Conservation (phyloP, 1,284 basidiomycete species). For the Anthracocystis walkeri region DNA sequence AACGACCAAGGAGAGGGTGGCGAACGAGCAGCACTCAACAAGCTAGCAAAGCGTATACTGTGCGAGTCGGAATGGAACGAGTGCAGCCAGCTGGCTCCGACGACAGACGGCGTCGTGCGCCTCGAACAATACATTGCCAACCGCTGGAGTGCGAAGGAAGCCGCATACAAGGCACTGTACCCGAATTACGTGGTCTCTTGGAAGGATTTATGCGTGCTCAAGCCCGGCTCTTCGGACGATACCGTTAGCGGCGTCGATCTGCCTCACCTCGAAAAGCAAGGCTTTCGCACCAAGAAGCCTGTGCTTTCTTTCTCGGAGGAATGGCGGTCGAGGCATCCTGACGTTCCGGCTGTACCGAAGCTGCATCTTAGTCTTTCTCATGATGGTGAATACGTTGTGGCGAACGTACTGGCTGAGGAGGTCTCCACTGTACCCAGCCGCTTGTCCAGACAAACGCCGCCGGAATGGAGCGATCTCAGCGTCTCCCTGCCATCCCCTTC, state of each 20-base stretch:
- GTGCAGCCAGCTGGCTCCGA: conserved; percentile 13
- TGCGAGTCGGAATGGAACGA: conserved; percentile 25
- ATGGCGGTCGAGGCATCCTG: conserved; percentile 52
- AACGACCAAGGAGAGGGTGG: background rate
- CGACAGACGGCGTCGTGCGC: background rate
- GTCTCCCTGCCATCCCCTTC: background rate
- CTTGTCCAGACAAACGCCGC: no score
- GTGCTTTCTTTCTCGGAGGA: conserved; percentile 38
- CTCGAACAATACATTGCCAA: conserved; percentile 32
- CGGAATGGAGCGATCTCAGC: conserved; percentile 9
- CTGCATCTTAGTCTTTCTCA: conserved; percentile 81
- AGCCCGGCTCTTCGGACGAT: conserved; percentile 1
- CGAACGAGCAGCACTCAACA: background rate
- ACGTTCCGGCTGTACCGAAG: conserved; percentile 50
- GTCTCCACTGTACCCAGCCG: no score
- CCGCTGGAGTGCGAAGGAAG: conserved; percentile 78
- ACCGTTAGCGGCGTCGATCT: conserved; percentile 1
- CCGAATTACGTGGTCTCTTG: conserved; percentile 77
- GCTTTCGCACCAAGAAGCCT: conserved; percentile 37
- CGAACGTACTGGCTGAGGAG: conserved; percentile 76
- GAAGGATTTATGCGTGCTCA: conserved; percentile 76
- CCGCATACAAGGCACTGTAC: conserved; percentile 87
- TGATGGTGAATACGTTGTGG: conserved; percentile 84
- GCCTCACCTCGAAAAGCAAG: conserved; percentile 20
- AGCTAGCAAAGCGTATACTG: conserved; percentile 43